phyloP scores from a whole-genome alignment of 192 early-diverging fungal genomes.

The Dispira simplex region DNA sequence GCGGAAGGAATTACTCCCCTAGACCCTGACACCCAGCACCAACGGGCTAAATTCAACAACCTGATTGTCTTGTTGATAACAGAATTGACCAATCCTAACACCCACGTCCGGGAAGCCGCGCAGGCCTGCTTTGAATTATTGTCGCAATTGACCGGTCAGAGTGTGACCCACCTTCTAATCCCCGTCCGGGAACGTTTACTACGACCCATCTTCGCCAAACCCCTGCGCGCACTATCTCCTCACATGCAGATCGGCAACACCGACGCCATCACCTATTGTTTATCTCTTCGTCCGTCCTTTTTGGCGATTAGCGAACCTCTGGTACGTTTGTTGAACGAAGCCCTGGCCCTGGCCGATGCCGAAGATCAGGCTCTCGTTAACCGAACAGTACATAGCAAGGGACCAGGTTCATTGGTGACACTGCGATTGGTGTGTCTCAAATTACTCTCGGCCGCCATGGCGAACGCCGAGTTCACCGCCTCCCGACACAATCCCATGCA shows the following conservation, averaged over 20 bases:
- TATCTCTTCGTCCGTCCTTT: slow-evolving; percentile 74
- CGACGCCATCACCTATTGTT: slow-evolving; percentile 95
- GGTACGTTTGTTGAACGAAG: slow-evolving; percentile 75
- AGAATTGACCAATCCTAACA: slow-evolving; percentile 86
- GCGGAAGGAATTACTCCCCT: too few species aligned
- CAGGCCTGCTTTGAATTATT: slow-evolving; percentile 69
- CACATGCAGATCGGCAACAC: slow-evolving; percentile 98
- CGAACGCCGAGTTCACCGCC: slow-evolving; percentile 61
- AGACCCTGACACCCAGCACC: background rate
- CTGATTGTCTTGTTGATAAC: slow-evolving; percentile 65
- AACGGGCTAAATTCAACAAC: slow-evolving; percentile 38
- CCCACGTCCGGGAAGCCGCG: slow-evolving; percentile 73
- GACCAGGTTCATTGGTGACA: slow-evolving; percentile 62
- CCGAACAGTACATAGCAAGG: slow-evolving; percentile 67
- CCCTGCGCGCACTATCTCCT: slow-evolving; percentile 86
- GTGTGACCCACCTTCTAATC: slow-evolving; percentile 69
- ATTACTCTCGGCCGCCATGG: slow-evolving; percentile 88
- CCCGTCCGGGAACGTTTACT: slow-evolving; percentile 76
- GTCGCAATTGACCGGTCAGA: slow-evolving; percentile 57
- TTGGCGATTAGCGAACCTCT: slow-evolving; percentile 87
- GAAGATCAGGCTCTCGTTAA: slow-evolving; percentile 92
- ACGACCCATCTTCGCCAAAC: slow-evolving; percentile 89
- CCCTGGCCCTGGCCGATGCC: slow-evolving; percentile 83
- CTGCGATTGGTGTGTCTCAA: slow-evolving; percentile 94
- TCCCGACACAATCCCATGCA: slow-evolving; percentile 60